These are phyloP conservation scores for Myrica gale DNA, from an alignment of 306 rosid genomes.

Conservation along the genomic window DNA sequence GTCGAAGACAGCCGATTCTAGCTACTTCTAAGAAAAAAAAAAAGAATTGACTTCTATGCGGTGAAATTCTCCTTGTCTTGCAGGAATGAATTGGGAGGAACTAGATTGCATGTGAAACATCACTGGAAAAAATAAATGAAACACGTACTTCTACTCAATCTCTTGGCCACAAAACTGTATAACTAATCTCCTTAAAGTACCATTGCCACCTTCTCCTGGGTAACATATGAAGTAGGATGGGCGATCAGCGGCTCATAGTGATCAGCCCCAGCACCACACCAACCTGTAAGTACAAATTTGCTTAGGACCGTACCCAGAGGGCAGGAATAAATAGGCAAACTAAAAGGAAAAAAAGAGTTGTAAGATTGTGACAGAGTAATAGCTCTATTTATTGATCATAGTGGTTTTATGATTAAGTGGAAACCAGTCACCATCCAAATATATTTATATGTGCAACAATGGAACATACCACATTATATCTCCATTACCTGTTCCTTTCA, in stretches of 20 bases:
- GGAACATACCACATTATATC: neutral
- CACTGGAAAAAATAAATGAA: conserved; percentile 32
- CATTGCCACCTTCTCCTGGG: conserved; percentile 89
- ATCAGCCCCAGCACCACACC: conserved; percentile 99
- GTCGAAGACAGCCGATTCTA: conserved; percentile 51
- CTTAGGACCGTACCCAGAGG: conserved; percentile 16
- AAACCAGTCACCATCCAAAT: neutral
- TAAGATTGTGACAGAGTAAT: neutral
- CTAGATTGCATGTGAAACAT: conserved; percentile 40
- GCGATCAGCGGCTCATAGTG: conserved; percentile 96
- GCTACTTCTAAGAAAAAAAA: conserved; percentile 47
- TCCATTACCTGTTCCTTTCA: conserved; percentile 96
- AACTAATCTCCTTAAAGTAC: conserved; percentile 61
- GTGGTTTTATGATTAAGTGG: neutral
- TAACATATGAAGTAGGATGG: conserved; percentile 57
- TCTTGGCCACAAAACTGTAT: conserved; percentile 81
- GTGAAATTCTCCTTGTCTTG: conserved; percentile 36
- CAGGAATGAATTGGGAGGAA: conserved; percentile 38
- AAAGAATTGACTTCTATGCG: conserved; percentile 47
- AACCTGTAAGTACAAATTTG: conserved; percentile 51
- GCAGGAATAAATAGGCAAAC: neutral
- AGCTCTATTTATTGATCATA: neutral
- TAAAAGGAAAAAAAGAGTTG: neutral
- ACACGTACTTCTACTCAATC: conserved; percentile 45
- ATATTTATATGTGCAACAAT: neutral